Conservation (phyloP, 306 rosid species). For the Canavalia gladiata region DNA sequence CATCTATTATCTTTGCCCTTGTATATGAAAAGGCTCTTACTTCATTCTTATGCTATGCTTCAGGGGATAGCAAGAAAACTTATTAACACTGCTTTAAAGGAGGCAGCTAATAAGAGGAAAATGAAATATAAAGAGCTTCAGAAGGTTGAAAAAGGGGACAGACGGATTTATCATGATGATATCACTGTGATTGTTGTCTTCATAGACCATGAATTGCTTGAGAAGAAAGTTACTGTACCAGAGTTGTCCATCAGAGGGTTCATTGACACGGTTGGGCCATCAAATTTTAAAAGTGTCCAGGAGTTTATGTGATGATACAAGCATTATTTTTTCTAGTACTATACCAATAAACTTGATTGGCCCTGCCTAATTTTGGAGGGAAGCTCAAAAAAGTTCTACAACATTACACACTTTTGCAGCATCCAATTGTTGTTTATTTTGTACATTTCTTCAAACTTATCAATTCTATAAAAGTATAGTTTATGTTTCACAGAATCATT, state of each 20-base stretch:
- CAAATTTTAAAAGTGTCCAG: constrained; percentile 49
- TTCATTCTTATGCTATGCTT: not conserved
- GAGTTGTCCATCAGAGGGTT: constrained; percentile 65
- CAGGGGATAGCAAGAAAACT: constrained; percentile 77
- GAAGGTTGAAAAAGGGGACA: constrained; percentile 52
- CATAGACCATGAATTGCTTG: constrained; percentile 62
- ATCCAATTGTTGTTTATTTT: constrained; percentile 42
- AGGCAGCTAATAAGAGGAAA: constrained; percentile 60
- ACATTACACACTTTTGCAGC: constrained; percentile 48
- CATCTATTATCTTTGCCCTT: not conserved
- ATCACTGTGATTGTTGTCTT: constrained; percentile 73
- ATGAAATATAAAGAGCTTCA: constrained; percentile 59
- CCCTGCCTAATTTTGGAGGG: constrained; percentile 45
- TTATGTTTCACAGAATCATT: not conserved
- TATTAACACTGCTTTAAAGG: constrained; percentile 56
- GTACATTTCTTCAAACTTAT: constrained; percentile 37
- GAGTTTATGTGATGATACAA: constrained; percentile 48
- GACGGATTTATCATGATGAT: constrained; percentile 73
- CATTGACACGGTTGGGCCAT: constrained; percentile 55
- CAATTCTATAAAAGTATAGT: constrained; percentile 3
- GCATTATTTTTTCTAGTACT: constrained; percentile 19
- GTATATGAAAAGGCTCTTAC: not conserved
- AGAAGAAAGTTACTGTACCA: constrained; percentile 39
- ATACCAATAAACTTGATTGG: constrained; percentile 45
- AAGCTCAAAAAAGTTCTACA: constrained; percentile 37